Conservation (phyloP, 1,284 basidiomycete genomes). For the Malassezia furfur region DNA sequence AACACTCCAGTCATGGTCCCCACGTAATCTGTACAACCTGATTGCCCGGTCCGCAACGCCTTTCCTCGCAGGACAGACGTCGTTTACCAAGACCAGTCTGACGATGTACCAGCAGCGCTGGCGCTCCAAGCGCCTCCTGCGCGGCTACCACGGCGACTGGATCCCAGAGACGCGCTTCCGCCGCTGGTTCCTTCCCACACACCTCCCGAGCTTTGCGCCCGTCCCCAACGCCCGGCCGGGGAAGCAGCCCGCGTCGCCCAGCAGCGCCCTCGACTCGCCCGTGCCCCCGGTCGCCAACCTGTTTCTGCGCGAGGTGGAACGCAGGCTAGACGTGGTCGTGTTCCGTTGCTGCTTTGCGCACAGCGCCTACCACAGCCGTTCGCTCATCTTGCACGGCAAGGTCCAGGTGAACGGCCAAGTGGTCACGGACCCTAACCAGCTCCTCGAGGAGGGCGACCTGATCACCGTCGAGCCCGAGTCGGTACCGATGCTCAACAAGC, state of each 20-base stretch:
- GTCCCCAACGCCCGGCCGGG: conserved; percentile 53
- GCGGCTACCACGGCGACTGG: conserved; percentile 92
- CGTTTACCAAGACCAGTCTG: conserved; percentile 57
- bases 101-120: conserved; percentile 89
- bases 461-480: conserved; percentile 73
- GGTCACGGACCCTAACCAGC: conserved; percentile 77
- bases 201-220: conserved; percentile 66
- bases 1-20: conserved; percentile 55
- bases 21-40: conserved; percentile 68
- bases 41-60: conserved; percentile 51
- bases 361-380: conserved; percentile 78
- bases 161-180: conserved; percentile 89
- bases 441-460: conserved; percentile 87
- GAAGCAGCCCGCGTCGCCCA: conserved; percentile 51
- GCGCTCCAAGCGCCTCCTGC: conserved; percentile 75
- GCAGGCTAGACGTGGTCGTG: conserved; percentile 80
- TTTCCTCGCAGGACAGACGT: conserved; percentile 49
- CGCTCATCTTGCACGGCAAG: conserved; percentile 74
- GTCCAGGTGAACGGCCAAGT: conserved; percentile 76
- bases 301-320: conserved; percentile 59
- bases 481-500: conserved; percentile 58
- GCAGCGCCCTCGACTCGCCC: conserved; percentile 9
- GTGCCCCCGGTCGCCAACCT: conserved; percentile 31
- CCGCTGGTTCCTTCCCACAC: conserved; percentile 81
- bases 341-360: conserved; percentile 84